Conservation (phyloP, 2,329 filamentous ascomycete genomes). For the Trichoderma simmonsii region DNA sequence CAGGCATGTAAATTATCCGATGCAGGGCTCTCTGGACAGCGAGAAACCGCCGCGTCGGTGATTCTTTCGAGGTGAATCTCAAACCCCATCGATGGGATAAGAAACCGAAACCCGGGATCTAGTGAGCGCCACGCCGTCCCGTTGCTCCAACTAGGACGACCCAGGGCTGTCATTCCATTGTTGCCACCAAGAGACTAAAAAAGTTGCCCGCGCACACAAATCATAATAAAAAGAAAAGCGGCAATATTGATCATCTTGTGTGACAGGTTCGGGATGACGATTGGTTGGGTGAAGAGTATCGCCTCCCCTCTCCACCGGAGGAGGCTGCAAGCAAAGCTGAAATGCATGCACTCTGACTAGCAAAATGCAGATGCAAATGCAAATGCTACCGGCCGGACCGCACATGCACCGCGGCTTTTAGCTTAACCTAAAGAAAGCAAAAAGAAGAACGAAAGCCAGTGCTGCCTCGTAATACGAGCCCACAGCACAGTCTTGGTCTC, state of each 20-base stretch:
- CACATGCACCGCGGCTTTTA: neutral
- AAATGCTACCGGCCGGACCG: neutral
- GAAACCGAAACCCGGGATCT: constrained; percentile 1
- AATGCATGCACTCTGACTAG: neutral
- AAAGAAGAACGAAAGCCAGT: neutral
- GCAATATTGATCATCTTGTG: neutral
- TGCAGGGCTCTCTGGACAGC: neutral
- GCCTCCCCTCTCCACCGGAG: neutral
- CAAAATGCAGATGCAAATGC: neutral
- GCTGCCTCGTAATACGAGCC: neutral
- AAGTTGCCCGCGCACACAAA: neutral
- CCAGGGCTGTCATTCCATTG: neutral
- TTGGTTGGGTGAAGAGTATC: neutral
- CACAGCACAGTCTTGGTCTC: neutral
- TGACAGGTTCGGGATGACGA: neutral
- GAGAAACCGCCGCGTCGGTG: neutral
- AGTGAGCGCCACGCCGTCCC: constrained; percentile 16
- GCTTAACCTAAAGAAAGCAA: neutral
- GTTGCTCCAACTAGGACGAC: neutral
- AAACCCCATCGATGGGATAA: neutral
- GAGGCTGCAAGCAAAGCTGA: neutral
- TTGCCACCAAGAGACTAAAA: neutral
- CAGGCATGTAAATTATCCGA: neutral
- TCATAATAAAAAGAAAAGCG: neutral
- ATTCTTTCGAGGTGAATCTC: neutral